phyloP scores from a whole-genome alignment of 768 basidiomycete species.

The Pleurotus ostreatus region DNA sequence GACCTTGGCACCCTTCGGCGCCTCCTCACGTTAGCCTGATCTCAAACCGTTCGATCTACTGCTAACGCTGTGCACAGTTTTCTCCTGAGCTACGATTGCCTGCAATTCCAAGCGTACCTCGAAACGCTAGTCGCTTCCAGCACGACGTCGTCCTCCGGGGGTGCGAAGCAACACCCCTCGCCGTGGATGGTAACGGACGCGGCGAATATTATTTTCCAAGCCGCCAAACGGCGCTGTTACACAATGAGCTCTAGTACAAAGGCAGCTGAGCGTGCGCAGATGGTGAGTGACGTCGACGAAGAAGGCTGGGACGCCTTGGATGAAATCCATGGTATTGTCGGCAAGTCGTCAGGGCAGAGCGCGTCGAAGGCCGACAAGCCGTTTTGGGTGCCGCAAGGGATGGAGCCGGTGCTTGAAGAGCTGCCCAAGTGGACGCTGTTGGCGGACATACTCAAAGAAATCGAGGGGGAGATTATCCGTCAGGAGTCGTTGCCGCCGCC shows the following conservation, averaged over 20 bases:
- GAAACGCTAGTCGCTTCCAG: constrained; percentile 77
- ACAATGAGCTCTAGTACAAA: constrained; percentile 32
- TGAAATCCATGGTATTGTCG: constrained; percentile 45
- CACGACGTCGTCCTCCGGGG: constrained; percentile 41
- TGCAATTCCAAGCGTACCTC: constrained; percentile 88
- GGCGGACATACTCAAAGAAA: constrained; percentile 82
- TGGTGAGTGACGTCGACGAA: constrained; percentile 52
- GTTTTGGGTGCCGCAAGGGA: constrained; percentile 68
- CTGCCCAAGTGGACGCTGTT: constrained; percentile 91
- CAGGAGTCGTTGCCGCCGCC: constrained; percentile 39
- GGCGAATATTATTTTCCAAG: constrained; percentile 80
- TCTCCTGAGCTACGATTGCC: constrained; percentile 84
- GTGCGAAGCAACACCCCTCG: constrained; percentile 61
- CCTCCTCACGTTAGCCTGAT: constrained; percentile 62
- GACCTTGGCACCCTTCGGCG: constrained; percentile 84
- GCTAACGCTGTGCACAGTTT: constrained; percentile 44
- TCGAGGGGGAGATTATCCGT: constrained; percentile 79
- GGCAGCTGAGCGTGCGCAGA: constrained; percentile 15
- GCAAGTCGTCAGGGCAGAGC: constrained; percentile 10
- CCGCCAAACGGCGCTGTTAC: constrained; percentile 81
- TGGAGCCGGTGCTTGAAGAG: constrained; percentile 89
- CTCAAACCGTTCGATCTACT: neutral
- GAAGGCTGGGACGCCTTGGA: constrained; percentile 76
- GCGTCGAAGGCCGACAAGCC: constrained; percentile 25
- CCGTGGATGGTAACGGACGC: constrained; percentile 94